Evolutionary conservation across 1,284 basidiomycete genomes (phyloP).

Genomic region (Sanghuangporus baumii): DNA sequence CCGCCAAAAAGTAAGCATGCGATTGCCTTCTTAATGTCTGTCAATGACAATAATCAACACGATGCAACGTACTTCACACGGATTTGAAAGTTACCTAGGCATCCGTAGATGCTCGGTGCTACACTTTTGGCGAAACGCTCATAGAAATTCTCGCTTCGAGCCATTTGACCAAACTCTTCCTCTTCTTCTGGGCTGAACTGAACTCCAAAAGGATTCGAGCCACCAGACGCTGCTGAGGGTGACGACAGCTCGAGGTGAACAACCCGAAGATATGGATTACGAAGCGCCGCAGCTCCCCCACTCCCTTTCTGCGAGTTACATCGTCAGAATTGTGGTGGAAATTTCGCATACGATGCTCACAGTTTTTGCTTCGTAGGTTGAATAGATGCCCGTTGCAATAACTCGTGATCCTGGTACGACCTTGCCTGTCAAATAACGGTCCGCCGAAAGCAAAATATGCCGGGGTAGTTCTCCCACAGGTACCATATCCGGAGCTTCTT

Average conservation of each 20-base stretch:
- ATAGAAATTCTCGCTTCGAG: slow-evolving; percentile 86
- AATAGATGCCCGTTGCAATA: slow-evolving; percentile 95
- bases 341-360: slow-evolving; percentile 36
- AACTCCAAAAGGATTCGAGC: slow-evolving; percentile 71
- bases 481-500: slow-evolving; percentile 99
- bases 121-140: slow-evolving; percentile 94
- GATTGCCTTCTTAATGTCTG: slow-evolving; percentile 98
- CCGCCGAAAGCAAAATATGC: slow-evolving; percentile 91
- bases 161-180: slow-evolving; percentile 90
- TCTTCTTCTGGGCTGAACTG: slow-evolving; percentile 96
- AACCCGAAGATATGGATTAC: slow-evolving; percentile 92
- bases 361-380: slow-evolving; percentile 88
- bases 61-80: not conserved
- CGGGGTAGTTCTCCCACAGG: slow-evolving; percentile 97
- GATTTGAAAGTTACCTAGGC: slow-evolving; percentile 56
- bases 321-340: not conserved
- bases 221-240: slow-evolving; percentile 61
- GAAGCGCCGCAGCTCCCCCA: slow-evolving; percentile 74
- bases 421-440: slow-evolving; percentile 84
- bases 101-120: slow-evolving; percentile 96
- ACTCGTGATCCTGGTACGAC: slow-evolving; percentile 94
- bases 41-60: slow-evolving; percentile 10
- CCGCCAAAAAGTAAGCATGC: slow-evolving; percentile 94
- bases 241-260: slow-evolving; percentile 88
- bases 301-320: slow-evolving; percentile 49